Percentiles rank a stretch among this genome's conserved stretches.
These are phyloP conservation scores for Mycosphaerella arachidis DNA, from an alignment of 2,329 filamentous ascomycete genomes.

Conservation along the genomic window DNA sequence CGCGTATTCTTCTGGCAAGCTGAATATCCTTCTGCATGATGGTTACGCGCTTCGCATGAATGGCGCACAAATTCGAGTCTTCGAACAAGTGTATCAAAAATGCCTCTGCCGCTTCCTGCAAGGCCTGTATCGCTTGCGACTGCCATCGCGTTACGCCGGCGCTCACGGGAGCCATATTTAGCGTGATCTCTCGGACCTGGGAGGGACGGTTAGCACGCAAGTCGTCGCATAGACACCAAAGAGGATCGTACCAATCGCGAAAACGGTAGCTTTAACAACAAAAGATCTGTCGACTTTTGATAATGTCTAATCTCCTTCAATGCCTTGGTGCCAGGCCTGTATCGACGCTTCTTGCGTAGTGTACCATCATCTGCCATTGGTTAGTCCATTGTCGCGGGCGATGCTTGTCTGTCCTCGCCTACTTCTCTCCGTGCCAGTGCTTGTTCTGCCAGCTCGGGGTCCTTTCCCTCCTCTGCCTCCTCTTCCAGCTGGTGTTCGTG, in stretches of 20 bases:
- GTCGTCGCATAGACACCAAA: background rate
- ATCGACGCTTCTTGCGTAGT: constrained; percentile 32
- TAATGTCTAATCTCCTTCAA: constrained; percentile 98
- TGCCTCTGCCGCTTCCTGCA: constrained; percentile 98
- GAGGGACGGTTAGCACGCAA: constrained; percentile 1
- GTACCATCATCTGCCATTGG: constrained; percentile 4
- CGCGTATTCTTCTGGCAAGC: constrained; percentile 88
- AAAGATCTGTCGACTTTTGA: constrained; percentile 93
- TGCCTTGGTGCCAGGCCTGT: constrained; percentile 72
- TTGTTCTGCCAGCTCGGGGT: constrained; percentile 1
- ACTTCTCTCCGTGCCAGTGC: constrained; percentile 8
- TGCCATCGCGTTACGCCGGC: constrained; percentile 81
- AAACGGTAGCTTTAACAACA: constrained; percentile 97
- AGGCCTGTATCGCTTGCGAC: constrained; percentile 91
- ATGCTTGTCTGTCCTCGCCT: background rate
- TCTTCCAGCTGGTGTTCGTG: background rate
- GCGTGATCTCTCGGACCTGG: constrained; percentile 81
- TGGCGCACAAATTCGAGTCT: constrained; percentile 97
- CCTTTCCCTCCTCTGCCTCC: constrained; percentile 1
- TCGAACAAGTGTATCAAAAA: constrained; percentile 98
- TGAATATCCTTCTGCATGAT: constrained; percentile 98
- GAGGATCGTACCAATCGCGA: constrained; percentile 68
- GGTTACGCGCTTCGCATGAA: constrained; percentile 98
- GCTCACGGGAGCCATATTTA: constrained; percentile 77
- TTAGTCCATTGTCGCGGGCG: background rate